A percentile compares a stretch with the other conserved stretches of the same genome.
Conservation (phyloP, 352 stramenopile species). For the Globisporangium lucens region DNA sequence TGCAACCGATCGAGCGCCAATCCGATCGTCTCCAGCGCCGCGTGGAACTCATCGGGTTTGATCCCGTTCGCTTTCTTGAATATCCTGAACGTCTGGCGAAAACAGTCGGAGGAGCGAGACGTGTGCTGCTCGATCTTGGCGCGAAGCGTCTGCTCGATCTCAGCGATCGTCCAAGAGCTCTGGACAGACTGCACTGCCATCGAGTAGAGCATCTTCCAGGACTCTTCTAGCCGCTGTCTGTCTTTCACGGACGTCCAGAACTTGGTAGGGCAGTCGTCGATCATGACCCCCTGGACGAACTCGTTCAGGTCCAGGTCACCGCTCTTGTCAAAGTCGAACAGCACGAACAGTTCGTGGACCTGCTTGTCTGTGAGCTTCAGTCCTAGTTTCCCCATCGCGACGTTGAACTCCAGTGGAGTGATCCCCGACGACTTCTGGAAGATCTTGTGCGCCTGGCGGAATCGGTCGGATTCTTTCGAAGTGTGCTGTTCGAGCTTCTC, state of each 20-base stretch:
- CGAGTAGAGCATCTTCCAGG: conserved; percentile 40
- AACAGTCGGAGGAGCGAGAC: conserved; percentile 73
- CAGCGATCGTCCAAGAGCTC: conserved; percentile 63
- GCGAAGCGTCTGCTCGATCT: conserved; percentile 79
- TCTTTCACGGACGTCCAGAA: conserved; percentile 58
- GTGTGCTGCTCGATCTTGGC: conserved; percentile 84
- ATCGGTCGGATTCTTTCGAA: conserved; percentile 66
- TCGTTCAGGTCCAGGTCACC: conserved; percentile 78
- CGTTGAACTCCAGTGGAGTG: conserved; percentile 46
- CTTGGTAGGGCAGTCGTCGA: conserved; percentile 61
- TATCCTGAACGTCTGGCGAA: conserved; percentile 74
- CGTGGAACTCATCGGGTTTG: conserved; percentile 65
- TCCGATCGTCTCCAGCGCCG: conserved; percentile 50
- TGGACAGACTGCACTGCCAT: conserved; percentile 73
- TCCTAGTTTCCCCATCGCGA: conserved; percentile 48
- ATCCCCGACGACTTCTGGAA: conserved; percentile 69
- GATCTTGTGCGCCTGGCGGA: conserved; percentile 72
- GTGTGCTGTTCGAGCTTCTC: conserved; percentile 66
- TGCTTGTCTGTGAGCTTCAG: conserved; percentile 54
- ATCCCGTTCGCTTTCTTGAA: conserved; percentile 87
- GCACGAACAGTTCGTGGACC: conserved; percentile 53
- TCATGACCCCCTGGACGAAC: conserved; percentile 74
- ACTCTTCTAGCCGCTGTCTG: conserved; percentile 51
- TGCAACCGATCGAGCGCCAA: conserved; percentile 49
- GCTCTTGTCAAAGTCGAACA: conserved; percentile 77